These are phyloP conservation scores for Tetracladium setigerum DNA, from an alignment of 495 filamentous ascomycete species.

Conservation along the genomic window DNA sequence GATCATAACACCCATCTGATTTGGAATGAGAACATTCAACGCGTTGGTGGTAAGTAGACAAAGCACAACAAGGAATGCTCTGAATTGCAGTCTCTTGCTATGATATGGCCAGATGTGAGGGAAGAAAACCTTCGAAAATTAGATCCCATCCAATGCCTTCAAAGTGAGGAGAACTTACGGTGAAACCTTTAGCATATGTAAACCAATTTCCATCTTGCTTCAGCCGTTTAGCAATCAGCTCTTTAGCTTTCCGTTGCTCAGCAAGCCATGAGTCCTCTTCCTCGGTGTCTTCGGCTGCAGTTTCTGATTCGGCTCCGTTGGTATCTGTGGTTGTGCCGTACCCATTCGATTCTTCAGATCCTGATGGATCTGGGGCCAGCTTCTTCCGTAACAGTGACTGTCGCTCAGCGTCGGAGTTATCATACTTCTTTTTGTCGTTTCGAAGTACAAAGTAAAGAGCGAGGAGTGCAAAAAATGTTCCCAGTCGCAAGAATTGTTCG, in stretches of 20 bases:
- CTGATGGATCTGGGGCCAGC: constrained; percentile 3
- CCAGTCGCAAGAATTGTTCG: constrained; percentile 23
- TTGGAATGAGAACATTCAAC: constrained; percentile 57
- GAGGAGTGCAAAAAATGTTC: constrained; percentile 25
- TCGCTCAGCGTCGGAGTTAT: constrained; percentile 39
- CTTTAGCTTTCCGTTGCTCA: constrained; percentile 39
- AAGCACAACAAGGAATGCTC: constrained; percentile 46
- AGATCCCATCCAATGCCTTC: background rate
- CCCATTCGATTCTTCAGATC: constrained; percentile 24
- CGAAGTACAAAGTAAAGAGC: constrained; percentile 17
- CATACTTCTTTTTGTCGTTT: constrained; percentile 20
- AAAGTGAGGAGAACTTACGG: constrained; percentile 28
- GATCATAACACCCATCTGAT: constrained; percentile 57
- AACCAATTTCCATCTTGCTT: constrained; percentile 58
- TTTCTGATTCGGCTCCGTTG: constrained; percentile 7
- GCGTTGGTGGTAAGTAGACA: constrained; percentile 55
- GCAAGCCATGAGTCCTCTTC: constrained; percentile 41
- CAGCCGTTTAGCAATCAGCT: constrained; percentile 48
- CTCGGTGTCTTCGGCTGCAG: constrained; percentile 26
- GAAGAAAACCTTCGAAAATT: constrained; percentile 43
- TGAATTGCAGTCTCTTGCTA: constrained; percentile 44
- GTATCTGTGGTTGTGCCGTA: constrained; percentile 40
- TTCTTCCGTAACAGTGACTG: constrained; percentile 39
- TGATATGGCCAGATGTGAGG: constrained; percentile 60
- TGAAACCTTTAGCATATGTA: constrained; percentile 53